A percentile compares a stretch with the other conserved stretches of the same genome.
Evolutionary conservation across 306 rosid species (phyloP).

Genomic region (Gastrolobium bilobum): DNA sequence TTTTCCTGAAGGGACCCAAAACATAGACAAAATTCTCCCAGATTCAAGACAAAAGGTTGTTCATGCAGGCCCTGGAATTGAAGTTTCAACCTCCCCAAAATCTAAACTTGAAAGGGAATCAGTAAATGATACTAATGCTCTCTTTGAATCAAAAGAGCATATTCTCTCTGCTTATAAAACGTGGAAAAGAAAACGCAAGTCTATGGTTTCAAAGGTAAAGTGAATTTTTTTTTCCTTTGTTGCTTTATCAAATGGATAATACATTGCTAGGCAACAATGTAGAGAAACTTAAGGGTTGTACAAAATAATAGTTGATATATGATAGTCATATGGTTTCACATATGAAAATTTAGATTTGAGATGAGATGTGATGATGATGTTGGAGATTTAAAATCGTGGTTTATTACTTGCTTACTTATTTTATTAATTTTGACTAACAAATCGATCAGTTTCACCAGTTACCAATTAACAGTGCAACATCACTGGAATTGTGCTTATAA

Average conservation of each 20-base stretch:
- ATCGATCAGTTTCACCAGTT: slow-evolving; percentile 8
- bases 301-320: not conserved
- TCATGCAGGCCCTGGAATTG: slow-evolving; percentile 55
- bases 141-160: slow-evolving; percentile 57
- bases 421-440: slow-evolving; percentile 16
- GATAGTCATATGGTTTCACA: not conserved
- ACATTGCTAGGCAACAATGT: not conserved
- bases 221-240: not conserved
- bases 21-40: slow-evolving; percentile 53
- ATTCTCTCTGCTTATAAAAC: slow-evolving; percentile 48
- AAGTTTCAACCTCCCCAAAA: slow-evolving; percentile 53
- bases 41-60: slow-evolving; percentile 53
- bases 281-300: not conserved
- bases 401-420: not conserved
- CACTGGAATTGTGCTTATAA: slow-evolving; percentile 1
- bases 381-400: slow-evolving; percentile 7
- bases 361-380: not conserved
- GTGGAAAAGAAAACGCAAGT: slow-evolving; percentile 66
- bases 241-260: slow-evolving; percentile 2
- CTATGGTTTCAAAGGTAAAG: slow-evolving; percentile 55
- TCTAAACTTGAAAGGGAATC: slow-evolving; percentile 66
- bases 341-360: slow-evolving; percentile 12
- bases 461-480: not conserved
- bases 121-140: slow-evolving; percentile 45
- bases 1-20: slow-evolving; percentile 66